Evolutionary conservation across 2,329 filamentous ascomycete genomes (phyloP).

Genomic region (Calcarisporium arbuscula): DNA sequence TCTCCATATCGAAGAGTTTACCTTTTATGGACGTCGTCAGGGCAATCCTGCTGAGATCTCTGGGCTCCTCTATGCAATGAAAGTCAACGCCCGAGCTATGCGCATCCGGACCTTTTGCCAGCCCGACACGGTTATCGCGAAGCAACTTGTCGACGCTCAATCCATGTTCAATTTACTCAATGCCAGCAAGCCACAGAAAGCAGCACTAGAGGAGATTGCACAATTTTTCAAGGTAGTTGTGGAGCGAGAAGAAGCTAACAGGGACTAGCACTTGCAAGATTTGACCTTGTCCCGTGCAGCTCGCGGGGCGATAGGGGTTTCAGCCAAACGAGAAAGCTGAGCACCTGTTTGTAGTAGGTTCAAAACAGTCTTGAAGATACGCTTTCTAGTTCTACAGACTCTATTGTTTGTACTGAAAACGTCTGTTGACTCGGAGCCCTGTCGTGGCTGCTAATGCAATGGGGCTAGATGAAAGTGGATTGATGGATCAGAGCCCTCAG

Average conservation of each 20-base stretch:
- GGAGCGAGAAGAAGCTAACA: slow-evolving; percentile 44
- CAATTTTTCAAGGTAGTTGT: slow-evolving; percentile 49
- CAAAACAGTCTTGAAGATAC: no score
- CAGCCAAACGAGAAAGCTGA: no score
- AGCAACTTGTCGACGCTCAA: slow-evolving; percentile 50
- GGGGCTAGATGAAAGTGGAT: no score
- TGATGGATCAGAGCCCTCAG: no score
- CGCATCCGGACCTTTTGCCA: slow-evolving; percentile 51
- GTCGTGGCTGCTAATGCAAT: no score
- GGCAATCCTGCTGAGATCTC: slow-evolving; percentile 35
- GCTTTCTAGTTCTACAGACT: no score
- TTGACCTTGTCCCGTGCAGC: no score
- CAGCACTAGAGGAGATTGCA: slow-evolving; percentile 42
- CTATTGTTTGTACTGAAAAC: no score
- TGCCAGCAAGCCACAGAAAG: slow-evolving; percentile 34
- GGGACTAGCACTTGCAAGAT: no score
- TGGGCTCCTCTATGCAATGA: slow-evolving; percentile 46
- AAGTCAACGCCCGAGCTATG: slow-evolving; percentile 45
- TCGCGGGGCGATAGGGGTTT: no score
- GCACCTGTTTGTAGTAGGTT: no score
- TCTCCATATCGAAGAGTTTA: slow-evolving; percentile 45
- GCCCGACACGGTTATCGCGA: slow-evolving; percentile 51
- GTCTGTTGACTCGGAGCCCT: no score
- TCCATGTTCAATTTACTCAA: slow-evolving; percentile 44
- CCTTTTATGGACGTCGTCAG: slow-evolving; percentile 45